Evolutionary conservation across 1,284 basidiomycete genomes (phyloP), one percentile per base, ranked within the genome.

Genomic region (Irpex rosettiformis): DNA sequence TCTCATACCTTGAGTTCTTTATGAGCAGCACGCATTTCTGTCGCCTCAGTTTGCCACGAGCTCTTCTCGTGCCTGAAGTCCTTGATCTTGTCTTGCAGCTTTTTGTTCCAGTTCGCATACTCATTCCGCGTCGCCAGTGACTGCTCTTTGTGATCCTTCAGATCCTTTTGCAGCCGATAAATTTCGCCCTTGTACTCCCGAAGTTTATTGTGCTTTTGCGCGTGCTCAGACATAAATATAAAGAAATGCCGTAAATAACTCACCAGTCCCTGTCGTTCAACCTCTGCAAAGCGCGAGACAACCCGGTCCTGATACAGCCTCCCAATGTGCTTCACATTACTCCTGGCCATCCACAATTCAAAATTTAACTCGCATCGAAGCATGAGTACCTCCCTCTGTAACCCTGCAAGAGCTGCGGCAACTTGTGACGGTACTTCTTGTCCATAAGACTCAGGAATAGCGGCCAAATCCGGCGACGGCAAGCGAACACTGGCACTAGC

Each of bases 311-410:
- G 80, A 65, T 90, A 88, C 54, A 93, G 72, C 48, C 85, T 78
- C n/a, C 86, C 88, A 56, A 94, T 88, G 64, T 92, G 89, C 68
- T 83, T 83, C 55, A 88, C 79, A 61, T 91, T 91, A 71, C 92
- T 84, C 63, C 88, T 77, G 60, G 88, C 85, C 45, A 89, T 75
- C 88, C 90, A 93, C 22, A 87, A 75, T 73, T 93, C 89, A 59
- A 93, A 90, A 67, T 91, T 91, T 43, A 93, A 81, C 63, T 93
- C 89, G 67, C 85, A 91, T 55, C 86, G 79, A 25, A 93, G 73
- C 33, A 92, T 72, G 4, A 92, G 70, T 2, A 89, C 78, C 66
- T 93, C 89, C 48, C 86, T 79, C 69, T 93, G 91, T 57, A 93
- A 72, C 6, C 77, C 78, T 18, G 85, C 79, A 28, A 93, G 82